Evolutionary conservation across 2,329 filamentous ascomycete species (phyloP), one percentile per base, ranked within the genome.

Genomic region (Esteya vermicola): DNA sequence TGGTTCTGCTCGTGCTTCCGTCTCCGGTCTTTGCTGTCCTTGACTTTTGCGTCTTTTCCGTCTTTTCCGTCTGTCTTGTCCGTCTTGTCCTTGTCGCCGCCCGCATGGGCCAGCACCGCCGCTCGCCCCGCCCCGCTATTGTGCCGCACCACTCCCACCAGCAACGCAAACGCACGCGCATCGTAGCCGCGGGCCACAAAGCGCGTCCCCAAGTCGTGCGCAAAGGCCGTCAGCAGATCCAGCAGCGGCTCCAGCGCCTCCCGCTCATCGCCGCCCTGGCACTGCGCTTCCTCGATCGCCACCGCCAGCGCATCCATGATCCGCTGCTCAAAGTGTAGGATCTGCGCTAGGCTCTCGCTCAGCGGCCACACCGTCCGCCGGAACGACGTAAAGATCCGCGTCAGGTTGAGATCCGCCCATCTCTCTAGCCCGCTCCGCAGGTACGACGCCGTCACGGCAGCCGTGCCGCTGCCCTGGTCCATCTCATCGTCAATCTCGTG

Each of bases 391-490:
- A 94, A 98, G 27, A 69, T 73, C 47, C 81, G 78, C 14, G 89
- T 86, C 46, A 95, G 68, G 60, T 96, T 96, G 58, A 93, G 73
- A 51, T 96, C 91, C 40, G 72, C 66, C 91, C 91, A 98, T 71
- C 83, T 84, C 47, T 86, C 77, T 47, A 96, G 65, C 2, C 85
- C 78, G 34, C 77, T 78, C 50, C 78, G 75, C 51, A 98, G 86
- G 60, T 93, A 91, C 18, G 89, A 95, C n/a, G 82, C 82, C 22
- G 78, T 75, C 19, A 78, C 70, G 78, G 75, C 53, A 80, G 68
- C 58, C 88, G 80, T 65, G 84, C 79, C 54, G 80, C 75, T 22
- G 38, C 28, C 38, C n/a, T n/a, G n/a, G n/a, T n/a, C n/a, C n/a
- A n/a, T n/a, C n/a, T 39, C 42, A 13, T 45, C 43, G 46, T 88